Evolutionary conservation across 1,284 basidiomycete genomes (phyloP), one percentile per base, ranked within the genome.

Genomic region (Sanguinoderma infundibulare): DNA sequence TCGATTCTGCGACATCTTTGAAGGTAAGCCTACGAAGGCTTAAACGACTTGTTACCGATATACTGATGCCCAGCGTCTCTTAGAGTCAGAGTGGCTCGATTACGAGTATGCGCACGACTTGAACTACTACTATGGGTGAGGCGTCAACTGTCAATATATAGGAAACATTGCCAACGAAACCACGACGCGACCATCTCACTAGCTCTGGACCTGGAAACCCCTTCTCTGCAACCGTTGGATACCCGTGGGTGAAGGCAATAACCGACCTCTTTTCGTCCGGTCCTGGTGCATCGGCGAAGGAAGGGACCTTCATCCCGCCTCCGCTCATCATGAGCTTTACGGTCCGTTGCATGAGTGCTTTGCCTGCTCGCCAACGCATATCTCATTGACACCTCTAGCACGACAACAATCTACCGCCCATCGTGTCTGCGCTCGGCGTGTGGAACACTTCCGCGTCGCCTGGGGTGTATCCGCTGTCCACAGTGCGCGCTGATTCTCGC

Each of bases 61-160:
- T 32, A 28, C 22, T 36, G 28, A 22, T 14, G 3, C n/a, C 26
- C 39, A 7, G 34, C 26, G 12, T 38, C 6, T 53, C 28, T 5
- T 72, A 74, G 87, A 87, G 53, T 75, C 83, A 8, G 88, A 90
- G 70, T 81, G 84, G 73, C 74, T 84, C 2, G 80, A 84, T 14
- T 75, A 79, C 34, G 75, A 80, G 44, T 81, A 84, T 59, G 82
- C 83, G 8, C 76, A 83, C 46, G 87, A 90, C 61, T 76, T 90
- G 50, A 80, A 79, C 61, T 81, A 81, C 54, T 81, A 79, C 64
- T 81, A 80, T 52, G 79, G 79, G 71, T 74, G 61, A n/a, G 72
- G 53, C 26, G 9, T 14, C 5, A 10, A 10, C 17, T n/a, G 10
- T 10, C 15, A 3, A 34, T 20, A 22, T 32, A 6, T 35, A 6